phyloP scores from a whole-genome alignment of 495 filamentous ascomycete genomes.

The Hypomontagnella monticulosa region DNA sequence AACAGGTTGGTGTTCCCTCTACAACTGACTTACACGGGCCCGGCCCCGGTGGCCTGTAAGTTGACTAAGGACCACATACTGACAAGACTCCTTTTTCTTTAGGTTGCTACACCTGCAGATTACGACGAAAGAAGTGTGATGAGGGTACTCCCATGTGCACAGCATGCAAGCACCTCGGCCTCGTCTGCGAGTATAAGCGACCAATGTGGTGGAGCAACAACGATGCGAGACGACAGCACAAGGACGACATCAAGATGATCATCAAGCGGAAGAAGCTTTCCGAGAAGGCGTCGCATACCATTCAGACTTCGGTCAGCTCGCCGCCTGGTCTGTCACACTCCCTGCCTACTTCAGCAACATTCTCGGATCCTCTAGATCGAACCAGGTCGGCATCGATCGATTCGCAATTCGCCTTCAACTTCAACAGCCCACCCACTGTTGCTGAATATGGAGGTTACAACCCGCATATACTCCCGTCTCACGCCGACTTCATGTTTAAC shows the following conservation, averaged over 20 bases:
- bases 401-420: slow-evolving; percentile 80
- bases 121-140: slow-evolving; percentile 98
- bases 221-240: slow-evolving; percentile 83
- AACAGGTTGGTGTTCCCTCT: slow-evolving; percentile 73
- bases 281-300: slow-evolving; percentile 75
- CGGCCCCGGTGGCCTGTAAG: slow-evolving; percentile 35
- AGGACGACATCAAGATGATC: slow-evolving; percentile 94
- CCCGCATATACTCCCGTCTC: slow-evolving; percentile 54
- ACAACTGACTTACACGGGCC: slow-evolving; percentile 29
- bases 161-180: slow-evolving; percentile 86
- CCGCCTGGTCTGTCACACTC: slow-evolving; percentile 86
- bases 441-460: slow-evolving; percentile 71
- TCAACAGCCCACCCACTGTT: slow-evolving; percentile 69
- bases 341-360: slow-evolving; percentile 79
- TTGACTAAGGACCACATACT: slow-evolving; percentile 33
- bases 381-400: slow-evolving; percentile 79
- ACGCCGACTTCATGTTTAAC: slow-evolving; percentile 60
- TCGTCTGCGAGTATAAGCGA: slow-evolving; percentile 94
- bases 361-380: slow-evolving; percentile 74
- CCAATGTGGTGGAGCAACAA: slow-evolving; percentile 97
- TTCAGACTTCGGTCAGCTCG: slow-evolving; percentile 65
- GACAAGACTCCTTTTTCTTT: slow-evolving; percentile 29
- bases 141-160: slow-evolving; percentile 86
- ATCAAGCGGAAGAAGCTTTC: slow-evolving; percentile 96
- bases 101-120: slow-evolving; percentile 98